Evolutionary conservation across 768 basidiomycete species (phyloP).

Genomic region (Mycena alexandri): DNA sequence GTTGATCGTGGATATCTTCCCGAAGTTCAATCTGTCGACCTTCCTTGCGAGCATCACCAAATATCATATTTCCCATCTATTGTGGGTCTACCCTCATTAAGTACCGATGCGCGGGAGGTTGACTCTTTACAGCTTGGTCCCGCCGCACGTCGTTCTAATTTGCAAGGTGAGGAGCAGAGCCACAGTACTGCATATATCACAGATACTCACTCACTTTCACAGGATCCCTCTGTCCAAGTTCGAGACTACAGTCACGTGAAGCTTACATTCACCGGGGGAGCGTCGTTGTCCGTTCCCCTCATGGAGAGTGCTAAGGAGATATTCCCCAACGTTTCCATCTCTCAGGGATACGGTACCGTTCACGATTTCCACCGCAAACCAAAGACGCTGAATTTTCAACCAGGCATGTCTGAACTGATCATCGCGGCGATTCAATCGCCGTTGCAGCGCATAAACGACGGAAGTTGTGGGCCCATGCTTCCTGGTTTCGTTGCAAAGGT

Average conservation of each 20-base stretch:
- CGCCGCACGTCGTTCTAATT: slow-evolving; percentile 54
- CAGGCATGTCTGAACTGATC: slow-evolving; percentile 56
- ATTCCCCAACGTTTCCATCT: neutral
- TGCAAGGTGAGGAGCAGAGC: slow-evolving; percentile 45
- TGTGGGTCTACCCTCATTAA: slow-evolving; percentile 40
- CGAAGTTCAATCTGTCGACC: slow-evolving; percentile 55
- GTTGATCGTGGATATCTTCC: slow-evolving; percentile 53
- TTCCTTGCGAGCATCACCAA: slow-evolving; percentile 46
- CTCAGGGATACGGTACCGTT: neutral
- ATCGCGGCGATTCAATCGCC: slow-evolving; percentile 47
- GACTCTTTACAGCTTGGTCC: slow-evolving; percentile 44
- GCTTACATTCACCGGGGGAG: neutral
- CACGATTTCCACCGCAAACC: too few species aligned
- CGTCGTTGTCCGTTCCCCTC: neutral
- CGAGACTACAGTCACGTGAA: neutral
- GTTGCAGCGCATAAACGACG: slow-evolving; percentile 42
- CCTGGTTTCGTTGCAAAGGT: slow-evolving; percentile 54
- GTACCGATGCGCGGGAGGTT: too few species aligned
- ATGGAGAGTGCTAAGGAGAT: neutral
- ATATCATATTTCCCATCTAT: slow-evolving; percentile 54
- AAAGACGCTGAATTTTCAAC: neutral
- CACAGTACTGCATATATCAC: too few species aligned
- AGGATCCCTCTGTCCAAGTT: slow-evolving; percentile 49
- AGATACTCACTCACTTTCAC: neutral
- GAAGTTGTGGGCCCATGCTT: slow-evolving; percentile 56